A percentile compares a stretch with the other conserved stretches of the same genome.
phyloP scores from a whole-genome alignment of 108 stramenopile genomes.

The Fragilaria crotonensis region DNA sequence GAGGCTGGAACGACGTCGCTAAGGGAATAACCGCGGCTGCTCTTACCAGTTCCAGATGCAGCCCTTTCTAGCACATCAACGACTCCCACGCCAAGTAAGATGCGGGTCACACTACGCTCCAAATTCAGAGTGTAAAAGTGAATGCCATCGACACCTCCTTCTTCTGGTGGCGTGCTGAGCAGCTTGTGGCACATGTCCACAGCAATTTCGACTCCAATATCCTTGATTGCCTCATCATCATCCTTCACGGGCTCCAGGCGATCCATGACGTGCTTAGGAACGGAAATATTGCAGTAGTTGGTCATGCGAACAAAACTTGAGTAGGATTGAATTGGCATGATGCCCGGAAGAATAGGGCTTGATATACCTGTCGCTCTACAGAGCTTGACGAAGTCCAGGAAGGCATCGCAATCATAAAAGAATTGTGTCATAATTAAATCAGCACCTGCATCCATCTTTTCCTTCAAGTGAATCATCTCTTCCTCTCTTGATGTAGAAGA shows the following conservation, averaged over 20 bases:
- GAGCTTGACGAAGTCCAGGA: conserved; percentile 66
- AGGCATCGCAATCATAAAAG: conserved; percentile 85
- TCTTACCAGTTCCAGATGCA: conserved; percentile 1
- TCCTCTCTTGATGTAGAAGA: conserved; percentile 46
- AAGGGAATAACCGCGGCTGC: background rate
- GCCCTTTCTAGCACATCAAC: conserved; percentile 9
- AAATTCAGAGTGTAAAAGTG: conserved; percentile 97
- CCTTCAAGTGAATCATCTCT: conserved; percentile 85
- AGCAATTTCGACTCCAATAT: conserved; percentile 85
- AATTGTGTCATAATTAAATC: conserved; percentile 96
- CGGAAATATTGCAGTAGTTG: conserved; percentile 66
- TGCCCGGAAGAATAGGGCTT: conserved; percentile 91
- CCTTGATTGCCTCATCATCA: conserved; percentile 92
- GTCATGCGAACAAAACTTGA: conserved; percentile 77
- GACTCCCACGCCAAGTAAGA: conserved; percentile 54
- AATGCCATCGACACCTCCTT: conserved; percentile 62
- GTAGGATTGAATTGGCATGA: conserved; percentile 93
- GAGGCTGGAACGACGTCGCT: conserved; percentile 21
- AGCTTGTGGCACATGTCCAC: conserved; percentile 72
- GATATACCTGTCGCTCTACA: conserved; percentile 75
- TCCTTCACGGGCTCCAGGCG: conserved; percentile 65
- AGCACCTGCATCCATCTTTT: conserved; percentile 91
- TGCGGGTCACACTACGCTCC: conserved; percentile 75
- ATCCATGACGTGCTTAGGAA: conserved; percentile 54
- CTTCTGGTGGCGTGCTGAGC: conserved; percentile 14